phyloP scores from a whole-genome alignment of 495 filamentous ascomycete species.

The Aspergillus conjunctus region DNA sequence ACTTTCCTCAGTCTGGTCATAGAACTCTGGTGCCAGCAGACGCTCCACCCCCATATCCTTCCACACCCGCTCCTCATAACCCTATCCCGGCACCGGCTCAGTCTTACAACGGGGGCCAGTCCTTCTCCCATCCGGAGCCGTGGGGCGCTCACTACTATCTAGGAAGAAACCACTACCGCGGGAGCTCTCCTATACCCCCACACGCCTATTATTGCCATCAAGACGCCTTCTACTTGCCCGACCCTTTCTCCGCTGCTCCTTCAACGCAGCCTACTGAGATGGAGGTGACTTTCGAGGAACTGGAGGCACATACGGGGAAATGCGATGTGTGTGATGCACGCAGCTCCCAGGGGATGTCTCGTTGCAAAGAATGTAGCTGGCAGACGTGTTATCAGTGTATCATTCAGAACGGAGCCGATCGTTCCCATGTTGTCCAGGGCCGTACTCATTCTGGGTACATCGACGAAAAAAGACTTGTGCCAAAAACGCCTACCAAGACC shows the following conservation, averaged over 20 bases:
- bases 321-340: constrained; percentile 52
- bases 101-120: no score
- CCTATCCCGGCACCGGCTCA: no score
- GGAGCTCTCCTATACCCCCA: not conserved
- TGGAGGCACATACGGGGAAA: constrained; percentile 51
- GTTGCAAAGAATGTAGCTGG: constrained; percentile 47
- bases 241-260: not conserved
- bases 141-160: not conserved
- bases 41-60: not conserved
- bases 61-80: not conserved
- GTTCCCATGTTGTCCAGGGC: constrained; percentile 25
- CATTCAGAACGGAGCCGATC: constrained; percentile 21
- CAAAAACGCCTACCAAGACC: not conserved
- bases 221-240: no score
- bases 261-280: not conserved
- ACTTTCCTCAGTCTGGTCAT: not conserved
- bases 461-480: not conserved
- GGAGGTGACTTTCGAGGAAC: constrained; percentile 29
- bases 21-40: not conserved
- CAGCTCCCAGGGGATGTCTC: constrained; percentile 46
- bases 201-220: no score
- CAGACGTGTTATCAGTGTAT: constrained; percentile 48
- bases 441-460: constrained; percentile 16
- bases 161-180: not conserved
- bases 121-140: no score